Evolutionary conservation across 139 green algal genomes (phyloP), one percentile per base, ranked within the genome.

Genomic region (Closterium sp.): DNA sequence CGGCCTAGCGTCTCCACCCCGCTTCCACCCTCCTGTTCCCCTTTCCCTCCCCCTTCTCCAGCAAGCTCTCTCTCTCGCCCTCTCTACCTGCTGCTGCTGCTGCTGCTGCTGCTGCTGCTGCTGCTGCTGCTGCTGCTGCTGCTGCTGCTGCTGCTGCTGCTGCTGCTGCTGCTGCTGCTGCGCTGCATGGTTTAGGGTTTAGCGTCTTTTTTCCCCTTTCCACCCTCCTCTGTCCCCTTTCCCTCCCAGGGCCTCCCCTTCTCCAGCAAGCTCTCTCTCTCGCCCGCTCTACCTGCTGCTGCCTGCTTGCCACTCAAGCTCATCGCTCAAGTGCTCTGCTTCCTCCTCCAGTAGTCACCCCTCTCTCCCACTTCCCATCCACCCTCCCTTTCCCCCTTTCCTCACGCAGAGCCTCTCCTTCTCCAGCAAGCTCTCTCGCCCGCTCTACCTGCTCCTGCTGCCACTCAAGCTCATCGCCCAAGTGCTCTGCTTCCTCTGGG

Each of bases 391-490:
- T 19, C 12, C 12, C 16, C 55, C 4, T 76, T 19, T 76, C 55
- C 16, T 19, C 55, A 16, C 38, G 3, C 92, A 94, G 92, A 21
- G 25, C 33, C 28, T 84, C 30, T 76, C 92, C 23, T 91, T 92
- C 90, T 34, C 90, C 25, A 38, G 36, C 36, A 86, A 33, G 23
- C 43, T 93, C n/a, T 91, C 92, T 1, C 89, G 92, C 30, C 33
- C 89, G 6, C n/a, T 94, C 19, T 90, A 88, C 85, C 89, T 93
- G 23, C 92, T 94, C 35, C 8, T 34, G 21, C 36, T 94, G 83
- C 92, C 92, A 5, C 21, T 94, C 35, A 94, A 94, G 90, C 34
- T 94, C 32, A 7, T 33, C 23, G 32, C 85, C 33, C 92, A 94
- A 32, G 16, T 94, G 16, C 30, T 31, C 19, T 33, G 31, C 34